Evolutionary conservation across 2,329 filamentous ascomycete species (phyloP), one percentile per base, ranked within the genome.

Genomic region (Cryphonectria radicalis): DNA sequence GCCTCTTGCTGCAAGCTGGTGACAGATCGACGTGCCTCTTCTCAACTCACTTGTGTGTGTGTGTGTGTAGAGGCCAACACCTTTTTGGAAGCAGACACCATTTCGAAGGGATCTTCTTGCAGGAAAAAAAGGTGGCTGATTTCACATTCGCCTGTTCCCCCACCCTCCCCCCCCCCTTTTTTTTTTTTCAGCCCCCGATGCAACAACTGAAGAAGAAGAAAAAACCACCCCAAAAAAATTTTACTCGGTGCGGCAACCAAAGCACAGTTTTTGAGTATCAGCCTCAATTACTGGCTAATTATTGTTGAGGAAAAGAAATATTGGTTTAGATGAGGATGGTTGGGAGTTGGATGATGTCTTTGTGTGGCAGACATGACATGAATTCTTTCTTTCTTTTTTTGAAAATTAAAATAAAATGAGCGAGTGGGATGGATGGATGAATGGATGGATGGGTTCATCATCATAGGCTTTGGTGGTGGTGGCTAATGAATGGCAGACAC

Each of bases 301-400:
- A 35, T 50, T 46, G 62, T 67, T 66, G 67, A 50, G 66, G 63
- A 62, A 62, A 55, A 35, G n/a, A 32, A 32, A 65, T 59, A 25
- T 69, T 35, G 35, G 17, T 8, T 14, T 40, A 5, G 59, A 62
- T 0, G 28, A 25, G 22, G 17, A 13, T 32, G 35, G 7, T 19
- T 22, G 19, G 10, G 19, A n/a, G 3, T 62, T n/a, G 32, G 59
- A n/a, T 37, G 35, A 40, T 62, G 59, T 35, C 59, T 10, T n/a
- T 62, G 59, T 62, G 59, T 22, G 46, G 46, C 46, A 50, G 8
- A 17, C 59, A 40, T 40, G 35, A 22, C 35, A 40, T 62, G 35
- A 25, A 40, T n/a, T 62, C 35, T 37, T 40, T n/a, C 7, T n/a
- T 50, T 50, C 19, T 50, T 11, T 22, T n/a, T 50, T 22, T 46